These are phyloP conservation scores for Isochrysis galbana DNA, from an alignment of 78 protist genomes.

Conservation along the genomic window DNA sequence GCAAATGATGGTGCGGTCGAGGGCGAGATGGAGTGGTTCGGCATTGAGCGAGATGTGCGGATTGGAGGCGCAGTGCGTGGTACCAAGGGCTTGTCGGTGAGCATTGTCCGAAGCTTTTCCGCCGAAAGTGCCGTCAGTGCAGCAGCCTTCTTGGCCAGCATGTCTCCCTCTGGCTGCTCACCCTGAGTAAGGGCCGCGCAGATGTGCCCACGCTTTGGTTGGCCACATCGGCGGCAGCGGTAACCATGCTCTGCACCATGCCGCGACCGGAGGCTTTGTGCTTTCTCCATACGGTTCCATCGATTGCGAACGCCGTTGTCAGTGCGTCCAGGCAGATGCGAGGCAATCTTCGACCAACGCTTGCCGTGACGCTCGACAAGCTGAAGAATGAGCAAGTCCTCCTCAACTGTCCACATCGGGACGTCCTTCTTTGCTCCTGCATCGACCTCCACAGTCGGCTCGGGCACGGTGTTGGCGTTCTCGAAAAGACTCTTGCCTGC, in stretches of 20 bases:
- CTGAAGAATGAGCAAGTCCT: background rate
- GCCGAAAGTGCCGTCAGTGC: background rate
- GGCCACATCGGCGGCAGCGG: constrained; percentile 28
- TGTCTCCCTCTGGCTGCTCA: background rate
- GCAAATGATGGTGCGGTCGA: background rate
- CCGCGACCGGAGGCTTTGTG: background rate
- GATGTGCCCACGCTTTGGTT: constrained; percentile 30
- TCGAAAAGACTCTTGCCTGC: background rate
- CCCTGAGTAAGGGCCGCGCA: background rate
- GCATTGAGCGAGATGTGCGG: no score
- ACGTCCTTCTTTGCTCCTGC: background rate
- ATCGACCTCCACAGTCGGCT: background rate
- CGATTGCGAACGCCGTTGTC: constrained; percentile 25
- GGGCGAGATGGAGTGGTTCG: background rate
- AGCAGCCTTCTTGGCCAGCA: background rate
- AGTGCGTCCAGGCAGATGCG: background rate
- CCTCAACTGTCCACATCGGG: constrained; percentile 14
- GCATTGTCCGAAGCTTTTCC: background rate
- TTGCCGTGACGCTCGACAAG: background rate
- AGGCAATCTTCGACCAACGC: background rate
- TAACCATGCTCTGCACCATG: background rate
- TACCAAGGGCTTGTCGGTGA: background rate
- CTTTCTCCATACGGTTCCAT: constrained; percentile 3
- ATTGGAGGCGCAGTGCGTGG: background rate
- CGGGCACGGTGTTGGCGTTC: background rate